phyloP scores from a whole-genome alignment of 2,329 filamentous ascomycete species.

The Colletotrichum sansevieriae region DNA sequence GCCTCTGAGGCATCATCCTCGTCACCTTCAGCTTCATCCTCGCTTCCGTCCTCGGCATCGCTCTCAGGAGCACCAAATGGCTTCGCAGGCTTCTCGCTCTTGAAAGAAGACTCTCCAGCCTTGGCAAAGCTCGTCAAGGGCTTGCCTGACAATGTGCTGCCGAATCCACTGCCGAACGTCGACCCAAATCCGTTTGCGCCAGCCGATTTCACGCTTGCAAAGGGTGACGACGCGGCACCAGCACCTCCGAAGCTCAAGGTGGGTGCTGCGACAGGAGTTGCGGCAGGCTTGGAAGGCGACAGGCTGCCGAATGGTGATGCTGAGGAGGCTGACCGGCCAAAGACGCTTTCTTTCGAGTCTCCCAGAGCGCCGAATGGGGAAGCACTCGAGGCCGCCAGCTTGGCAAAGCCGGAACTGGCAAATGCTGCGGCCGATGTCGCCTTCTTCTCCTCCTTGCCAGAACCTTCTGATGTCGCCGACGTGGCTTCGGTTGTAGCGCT shows the following conservation, averaged over 20 bases:
- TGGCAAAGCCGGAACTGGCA: slow-evolving; percentile 76
- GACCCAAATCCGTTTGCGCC: slow-evolving; percentile 63
- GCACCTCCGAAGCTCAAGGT: slow-evolving; percentile 64
- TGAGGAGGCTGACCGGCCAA: slow-evolving; percentile 50
- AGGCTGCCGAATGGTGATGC: slow-evolving; percentile 51
- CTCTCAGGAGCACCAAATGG: slow-evolving; percentile 84
- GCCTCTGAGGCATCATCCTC: slow-evolving; percentile 53
- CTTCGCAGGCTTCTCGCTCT: slow-evolving; percentile 73
- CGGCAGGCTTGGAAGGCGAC: slow-evolving; percentile 45
- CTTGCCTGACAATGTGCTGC: slow-evolving; percentile 56
- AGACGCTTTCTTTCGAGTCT: slow-evolving; percentile 60
- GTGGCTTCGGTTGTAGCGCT: slow-evolving; percentile 45
- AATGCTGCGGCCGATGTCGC: slow-evolving; percentile 73
- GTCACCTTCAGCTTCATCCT: slow-evolving; percentile 53
- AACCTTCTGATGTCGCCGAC: slow-evolving; percentile 40
- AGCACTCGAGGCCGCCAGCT: slow-evolving; percentile 70
- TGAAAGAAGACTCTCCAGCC: slow-evolving; percentile 63
- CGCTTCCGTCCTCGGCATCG: slow-evolving; percentile 68
- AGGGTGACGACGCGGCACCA: slow-evolving; percentile 57
- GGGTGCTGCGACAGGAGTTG: slow-evolving; percentile 51
- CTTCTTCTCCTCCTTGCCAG: slow-evolving; percentile 40
- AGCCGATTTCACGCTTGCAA: slow-evolving; percentile 57
- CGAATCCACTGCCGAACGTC: slow-evolving; percentile 60
- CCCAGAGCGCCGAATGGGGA: slow-evolving; percentile 75
- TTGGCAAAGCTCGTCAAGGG: slow-evolving; percentile 78